These are phyloP conservation scores for Pyricularia sp. DNA, from an alignment of 2,329 filamentous ascomycete genomes.

Conservation along the genomic window DNA sequence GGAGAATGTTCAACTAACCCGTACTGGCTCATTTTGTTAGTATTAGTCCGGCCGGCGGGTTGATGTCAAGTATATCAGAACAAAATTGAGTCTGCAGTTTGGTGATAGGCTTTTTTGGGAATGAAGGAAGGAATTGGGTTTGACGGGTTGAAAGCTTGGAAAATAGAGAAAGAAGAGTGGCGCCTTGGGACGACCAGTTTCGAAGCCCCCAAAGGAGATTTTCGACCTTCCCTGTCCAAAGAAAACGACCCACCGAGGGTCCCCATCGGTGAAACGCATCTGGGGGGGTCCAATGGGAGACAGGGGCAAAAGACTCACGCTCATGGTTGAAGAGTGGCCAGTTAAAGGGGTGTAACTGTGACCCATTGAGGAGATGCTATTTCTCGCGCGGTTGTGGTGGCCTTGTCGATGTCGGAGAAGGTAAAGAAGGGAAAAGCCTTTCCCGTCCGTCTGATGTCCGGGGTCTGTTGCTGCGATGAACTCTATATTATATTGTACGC, in stretches of 20 bases:
- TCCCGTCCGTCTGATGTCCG: not conserved
- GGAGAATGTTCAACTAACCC: constrained; percentile 32
- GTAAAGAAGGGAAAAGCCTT: not conserved
- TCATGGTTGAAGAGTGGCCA: constrained; percentile 28
- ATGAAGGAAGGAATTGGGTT: not conserved
- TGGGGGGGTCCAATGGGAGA: not conserved
- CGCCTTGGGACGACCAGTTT: not conserved
- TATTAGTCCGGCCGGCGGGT: constrained; percentile 6
- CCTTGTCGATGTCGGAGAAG: not conserved
- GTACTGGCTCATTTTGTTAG: constrained; percentile 41
- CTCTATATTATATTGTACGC: not conserved
- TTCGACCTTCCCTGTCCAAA: not conserved
- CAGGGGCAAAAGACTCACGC: constrained; percentile 33
- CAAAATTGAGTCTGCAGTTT: not conserved
- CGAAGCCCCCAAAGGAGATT: not conserved
- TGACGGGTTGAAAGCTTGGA: not conserved
- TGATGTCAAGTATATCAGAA: not conserved
- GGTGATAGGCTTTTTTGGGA: not conserved
- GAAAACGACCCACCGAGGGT: constrained; percentile 6
- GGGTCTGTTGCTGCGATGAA: not conserved
- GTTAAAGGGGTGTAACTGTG: not conserved
- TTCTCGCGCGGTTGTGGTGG: not conserved
- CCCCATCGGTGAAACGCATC: constrained; percentile 12
- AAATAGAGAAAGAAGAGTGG: not conserved
- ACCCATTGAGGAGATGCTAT: not conserved